Evolutionary conservation across 1,284 basidiomycete genomes (phyloP), one percentile per base, ranked within the genome.

Genomic region (Leccinum solheimii): DNA sequence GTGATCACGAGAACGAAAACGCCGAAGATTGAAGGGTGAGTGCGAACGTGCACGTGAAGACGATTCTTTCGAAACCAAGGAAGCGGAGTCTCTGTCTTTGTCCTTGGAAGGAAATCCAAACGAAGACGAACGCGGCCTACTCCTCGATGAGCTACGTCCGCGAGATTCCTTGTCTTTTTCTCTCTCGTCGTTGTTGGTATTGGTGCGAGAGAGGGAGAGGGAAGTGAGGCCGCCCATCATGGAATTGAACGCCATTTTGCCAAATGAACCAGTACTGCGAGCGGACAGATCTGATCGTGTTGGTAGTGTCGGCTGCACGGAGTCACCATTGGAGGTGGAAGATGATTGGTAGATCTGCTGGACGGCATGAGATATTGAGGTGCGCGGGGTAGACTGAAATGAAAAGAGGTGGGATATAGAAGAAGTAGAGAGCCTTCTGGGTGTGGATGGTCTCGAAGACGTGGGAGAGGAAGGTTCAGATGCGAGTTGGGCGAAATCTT

Each of bases 221-320:
- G 82, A 79, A 27, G 86, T 85, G 27, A 90, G 78, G 1, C 84
- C 85, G 26, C 84, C 84, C 76, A 90, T 86, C 86, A 90, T 85
- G 32, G 86, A 88, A 64, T 82, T 85, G 58, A 91, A 78, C 0
- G 87, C 83, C 76, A 82, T 84, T 68, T 83, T 86, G 45, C 82
- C 78, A 68, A 88, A 88, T 0, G 85, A 83, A 58, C 81, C 81
- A 16, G 76, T 67, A 27, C 64, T 62, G 49, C 77, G 76, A 30
- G 76, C 53, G 27, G 67, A 64, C 51, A 65, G 56, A 11, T 79
- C 80, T 4, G 74, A 69, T 50, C 76, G 63, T 63, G 73, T 16
- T 9, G 60, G 57, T 8, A 57, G 49, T 8, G 62, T 14, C 0
- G 57, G 53, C 26, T 59, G 63, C 1, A 58, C 40, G 16, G 71